Evolutionary conservation across 2,329 filamentous ascomycete genomes (phyloP).

Genomic region (Pyricularia pennisetigena): DNA sequence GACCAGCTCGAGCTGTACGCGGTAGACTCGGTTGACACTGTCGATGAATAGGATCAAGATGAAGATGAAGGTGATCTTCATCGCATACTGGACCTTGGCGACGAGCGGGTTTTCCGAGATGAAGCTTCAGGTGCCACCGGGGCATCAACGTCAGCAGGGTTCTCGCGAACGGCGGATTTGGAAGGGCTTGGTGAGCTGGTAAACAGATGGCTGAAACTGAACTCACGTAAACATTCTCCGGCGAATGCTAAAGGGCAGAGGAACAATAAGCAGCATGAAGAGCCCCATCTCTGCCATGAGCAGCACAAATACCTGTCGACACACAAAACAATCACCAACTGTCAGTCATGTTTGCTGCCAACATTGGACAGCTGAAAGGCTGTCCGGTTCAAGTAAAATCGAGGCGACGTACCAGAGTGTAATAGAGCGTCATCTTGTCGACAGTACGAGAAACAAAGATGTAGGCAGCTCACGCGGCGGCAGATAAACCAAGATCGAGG

Average conservation of each 20-base stretch:
- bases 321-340: conserved; percentile 14
- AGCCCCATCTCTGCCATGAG: conserved; percentile 75
- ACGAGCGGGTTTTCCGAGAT: conserved; percentile 79
- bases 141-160: not conserved
- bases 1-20: conserved; percentile 82
- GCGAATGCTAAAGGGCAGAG: conserved; percentile 78
- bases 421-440: conserved; percentile 48
- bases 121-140: conserved; percentile 47
- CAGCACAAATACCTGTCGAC: conserved; percentile 65
- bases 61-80: conserved; percentile 99
- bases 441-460: not conserved
- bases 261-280: conserved; percentile 72
- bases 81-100: conserved; percentile 90
- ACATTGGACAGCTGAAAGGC: not conserved
- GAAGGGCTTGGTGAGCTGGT: not conserved
- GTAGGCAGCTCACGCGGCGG: not conserved
- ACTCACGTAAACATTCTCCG: conserved; percentile 70
- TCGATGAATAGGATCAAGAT: conserved; percentile 97
- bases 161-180: not conserved
- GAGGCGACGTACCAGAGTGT: conserved; percentile 34
- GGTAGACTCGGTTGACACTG: conserved; percentile 91
- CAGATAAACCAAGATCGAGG: not conserved
- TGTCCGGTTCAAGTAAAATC: too few relatives aligned
- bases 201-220: not conserved
- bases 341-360: not conserved